phyloP scores from a whole-genome alignment of 2,329 filamentous ascomycete species.

The Fusarium sp. region DNA sequence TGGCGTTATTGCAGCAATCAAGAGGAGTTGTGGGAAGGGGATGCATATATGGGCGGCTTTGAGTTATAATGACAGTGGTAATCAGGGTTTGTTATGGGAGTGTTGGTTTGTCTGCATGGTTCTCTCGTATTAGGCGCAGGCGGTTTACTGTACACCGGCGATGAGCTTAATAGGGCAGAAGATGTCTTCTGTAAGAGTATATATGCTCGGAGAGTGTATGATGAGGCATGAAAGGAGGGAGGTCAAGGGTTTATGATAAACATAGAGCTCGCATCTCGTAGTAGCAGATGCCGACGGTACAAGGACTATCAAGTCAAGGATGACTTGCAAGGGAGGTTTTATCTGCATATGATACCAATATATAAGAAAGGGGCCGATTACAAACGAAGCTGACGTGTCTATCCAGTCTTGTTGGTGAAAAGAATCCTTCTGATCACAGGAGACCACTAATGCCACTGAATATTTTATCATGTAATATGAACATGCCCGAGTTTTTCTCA shows the following conservation, averaged over 20 bases:
- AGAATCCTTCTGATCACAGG: too few species aligned
- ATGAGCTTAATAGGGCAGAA: conserved; percentile 22
- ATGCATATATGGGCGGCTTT: conserved; percentile 4
- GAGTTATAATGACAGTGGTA: conserved; percentile 19
- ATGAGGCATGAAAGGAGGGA: conserved; percentile 6
- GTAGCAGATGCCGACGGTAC: conserved; percentile 23
- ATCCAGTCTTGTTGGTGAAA: too few species aligned
- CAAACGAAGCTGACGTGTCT: neutral
- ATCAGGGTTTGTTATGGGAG: conserved; percentile 8
- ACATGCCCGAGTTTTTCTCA: too few species aligned
- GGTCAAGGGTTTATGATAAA: conserved; percentile 32
- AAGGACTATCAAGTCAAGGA: conserved; percentile 18
- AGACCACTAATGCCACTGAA: too few species aligned
- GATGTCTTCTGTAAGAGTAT: conserved; percentile 30
- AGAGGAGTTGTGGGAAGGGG: conserved; percentile 14
- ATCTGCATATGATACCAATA: conserved; percentile 16
- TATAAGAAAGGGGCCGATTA: conserved; percentile 5
- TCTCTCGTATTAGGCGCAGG: conserved; percentile 10
- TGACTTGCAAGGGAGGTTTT: conserved; percentile 18
- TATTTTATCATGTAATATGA: too few species aligned
- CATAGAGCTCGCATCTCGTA: conserved; percentile 39
- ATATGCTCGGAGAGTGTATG: conserved; percentile 31
- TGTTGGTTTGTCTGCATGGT: conserved; percentile 1
- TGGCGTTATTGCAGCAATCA: conserved; percentile 11
- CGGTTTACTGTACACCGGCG: conserved; percentile 1